Conservation (phyloP, 495 filamentous ascomycete species). For the Sphaerosporella brunnea region DNA sequence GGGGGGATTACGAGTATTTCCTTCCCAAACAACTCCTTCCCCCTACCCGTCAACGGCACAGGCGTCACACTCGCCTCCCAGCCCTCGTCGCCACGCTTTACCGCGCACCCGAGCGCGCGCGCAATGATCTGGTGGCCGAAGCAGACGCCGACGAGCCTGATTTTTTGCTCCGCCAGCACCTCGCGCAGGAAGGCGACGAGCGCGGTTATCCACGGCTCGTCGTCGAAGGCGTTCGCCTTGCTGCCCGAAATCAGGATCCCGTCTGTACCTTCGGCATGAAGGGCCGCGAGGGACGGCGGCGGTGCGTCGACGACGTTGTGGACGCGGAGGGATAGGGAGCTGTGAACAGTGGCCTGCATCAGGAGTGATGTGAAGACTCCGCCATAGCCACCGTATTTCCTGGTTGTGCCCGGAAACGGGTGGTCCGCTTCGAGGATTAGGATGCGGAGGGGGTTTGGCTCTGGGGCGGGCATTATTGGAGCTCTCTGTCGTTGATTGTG, state of each 20-base stretch:
- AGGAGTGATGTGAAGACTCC: conserved; percentile 55
- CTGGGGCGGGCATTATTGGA: too few species aligned
- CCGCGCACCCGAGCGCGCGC: conserved; percentile 49
- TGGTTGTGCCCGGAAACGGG: conserved; percentile 37
- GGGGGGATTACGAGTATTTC: conserved; percentile 37
- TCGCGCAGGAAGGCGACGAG: conserved; percentile 52
- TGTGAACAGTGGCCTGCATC: conserved; percentile 31
- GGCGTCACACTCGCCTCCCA: conserved; percentile 71
- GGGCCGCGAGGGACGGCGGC: conserved; percentile 39
- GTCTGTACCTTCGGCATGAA: conserved; percentile 55
- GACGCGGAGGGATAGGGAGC: conserved; percentile 12
- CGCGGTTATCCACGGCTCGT: conserved; percentile 55
- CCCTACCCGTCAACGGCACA: conserved; percentile 49
- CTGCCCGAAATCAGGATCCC: conserved; percentile 69
- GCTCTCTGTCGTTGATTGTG: too few species aligned
- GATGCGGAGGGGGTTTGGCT: conserved; percentile 64
- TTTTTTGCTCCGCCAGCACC: conserved; percentile 35
- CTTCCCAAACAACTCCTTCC: conserved; percentile 55
- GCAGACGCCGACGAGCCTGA: conserved; percentile 64
- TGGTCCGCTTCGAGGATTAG: conserved; percentile 73
- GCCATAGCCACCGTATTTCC: conserved; percentile 53
- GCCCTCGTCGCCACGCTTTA: conserved; percentile 46
- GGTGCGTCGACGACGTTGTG: conserved; percentile 29
- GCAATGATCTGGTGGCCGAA: conserved; percentile 87
- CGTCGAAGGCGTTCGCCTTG: conserved; percentile 36